Percentiles rank a stretch among this genome's conserved stretches.
phyloP scores from a whole-genome alignment of 1,284 basidiomycete genomes.

The Quambalaria eucalypti region DNA sequence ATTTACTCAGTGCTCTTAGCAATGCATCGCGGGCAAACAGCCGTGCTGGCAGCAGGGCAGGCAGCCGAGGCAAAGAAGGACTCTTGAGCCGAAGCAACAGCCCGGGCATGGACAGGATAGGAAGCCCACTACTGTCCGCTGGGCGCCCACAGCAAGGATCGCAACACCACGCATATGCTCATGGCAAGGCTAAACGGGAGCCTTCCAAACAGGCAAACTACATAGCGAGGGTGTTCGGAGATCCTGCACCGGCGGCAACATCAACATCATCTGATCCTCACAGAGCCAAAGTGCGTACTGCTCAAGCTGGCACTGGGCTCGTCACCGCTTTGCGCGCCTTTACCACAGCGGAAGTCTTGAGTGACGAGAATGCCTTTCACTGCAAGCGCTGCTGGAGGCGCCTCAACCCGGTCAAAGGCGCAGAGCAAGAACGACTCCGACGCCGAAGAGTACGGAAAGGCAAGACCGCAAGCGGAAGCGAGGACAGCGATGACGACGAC shows the following conservation, averaged over 20 bases:
- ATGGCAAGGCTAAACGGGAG: not conserved
- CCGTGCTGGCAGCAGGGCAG: not conserved
- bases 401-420: slow-evolving; percentile 54
- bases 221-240: slow-evolving; percentile 7
- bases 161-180: no score
- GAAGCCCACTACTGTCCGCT: not conserved
- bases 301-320: slow-evolving; percentile 47
- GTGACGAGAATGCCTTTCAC: slow-evolving; percentile 86
- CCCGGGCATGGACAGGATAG: not conserved
- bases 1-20: slow-evolving; percentile 1
- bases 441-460: slow-evolving; percentile 44
- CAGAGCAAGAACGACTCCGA: slow-evolving; percentile 42
- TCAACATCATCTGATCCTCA: slow-evolving; percentile 7
- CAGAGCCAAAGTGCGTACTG: slow-evolving; percentile 16
- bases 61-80: not conserved
- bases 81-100: not conserved
- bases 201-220: slow-evolving; percentile 8
- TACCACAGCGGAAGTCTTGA: slow-evolving; percentile 77
- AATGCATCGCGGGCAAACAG: not conserved
- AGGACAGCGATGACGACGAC: slow-evolving; percentile 28
- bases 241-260: slow-evolving; percentile 2
- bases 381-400: slow-evolving; percentile 88
- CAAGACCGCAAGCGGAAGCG: slow-evolving; percentile 47
- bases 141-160: not conserved
- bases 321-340: slow-evolving; percentile 67